Percentiles rank a stretch among this genome's conserved stretches.
These are phyloP conservation scores for Pleurotus ostreatus DNA, from an alignment of 768 basidiomycete species.

Conservation along the genomic window DNA sequence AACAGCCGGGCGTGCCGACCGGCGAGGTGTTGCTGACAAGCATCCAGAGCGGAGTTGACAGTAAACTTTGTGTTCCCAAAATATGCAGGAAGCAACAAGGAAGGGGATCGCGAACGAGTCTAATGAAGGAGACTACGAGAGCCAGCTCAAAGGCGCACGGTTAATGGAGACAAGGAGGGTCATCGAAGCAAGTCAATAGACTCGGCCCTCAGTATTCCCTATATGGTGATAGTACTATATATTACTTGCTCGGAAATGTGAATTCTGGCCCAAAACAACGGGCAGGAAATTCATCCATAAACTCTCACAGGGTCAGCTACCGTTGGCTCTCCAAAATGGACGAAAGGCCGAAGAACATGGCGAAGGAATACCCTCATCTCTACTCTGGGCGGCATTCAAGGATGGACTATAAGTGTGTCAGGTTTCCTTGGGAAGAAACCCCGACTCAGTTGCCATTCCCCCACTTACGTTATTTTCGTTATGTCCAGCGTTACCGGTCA, in stretches of 20 bases:
- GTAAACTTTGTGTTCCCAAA: conserved; percentile 9
- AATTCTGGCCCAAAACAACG: conserved; percentile 4
- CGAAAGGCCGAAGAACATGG: conserved; percentile 3
- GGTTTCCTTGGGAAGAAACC: conserved; percentile 37
- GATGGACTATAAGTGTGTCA: conserved; percentile 18
- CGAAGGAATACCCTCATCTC: conserved; percentile 11
- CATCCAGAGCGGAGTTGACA: conserved; percentile 8
- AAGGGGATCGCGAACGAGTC: conserved; percentile 9
- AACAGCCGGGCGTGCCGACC: conserved; percentile 24
- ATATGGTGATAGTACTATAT: conserved; percentile 3
- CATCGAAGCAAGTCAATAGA: conserved; percentile 4
- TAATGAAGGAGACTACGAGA: conserved; percentile 11
- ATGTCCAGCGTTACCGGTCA: conserved; percentile 50
- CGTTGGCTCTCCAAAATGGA: conserved; percentile 5
- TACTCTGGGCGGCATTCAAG: conserved; percentile 19
- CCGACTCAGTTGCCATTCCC: conserved; percentile 45
- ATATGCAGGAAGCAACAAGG: conserved; percentile 10
- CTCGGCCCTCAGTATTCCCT: conserved; percentile 1
- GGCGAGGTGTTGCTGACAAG: conserved; percentile 4
- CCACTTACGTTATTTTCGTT: conserved; percentile 47
- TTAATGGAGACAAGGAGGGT: conserved; percentile 4
- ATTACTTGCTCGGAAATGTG: conserved; percentile 1
- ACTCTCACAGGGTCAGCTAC: conserved; percentile 8
- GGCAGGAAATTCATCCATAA: conserved; percentile 8
- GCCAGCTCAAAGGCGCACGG: conserved; percentile 3